A percentile compares a stretch with the other conserved stretches of the same genome.
Conservation (phyloP, 2,329 filamentous ascomycete genomes). For the Diaporthe sp. region DNA sequence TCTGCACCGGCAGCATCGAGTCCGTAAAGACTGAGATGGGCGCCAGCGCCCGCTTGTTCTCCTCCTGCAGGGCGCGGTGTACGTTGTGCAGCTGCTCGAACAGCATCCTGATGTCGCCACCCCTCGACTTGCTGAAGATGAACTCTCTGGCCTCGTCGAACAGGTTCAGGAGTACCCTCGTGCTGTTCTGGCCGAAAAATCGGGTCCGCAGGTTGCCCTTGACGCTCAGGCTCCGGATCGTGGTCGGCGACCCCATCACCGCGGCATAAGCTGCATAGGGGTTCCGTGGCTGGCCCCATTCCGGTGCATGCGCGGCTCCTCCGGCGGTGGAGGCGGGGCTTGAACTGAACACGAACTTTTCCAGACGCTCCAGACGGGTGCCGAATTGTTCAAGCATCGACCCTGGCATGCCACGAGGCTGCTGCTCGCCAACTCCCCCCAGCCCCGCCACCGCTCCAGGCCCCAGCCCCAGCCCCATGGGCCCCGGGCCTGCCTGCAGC, state of each 20-base stretch:
- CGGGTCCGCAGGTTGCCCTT: conserved; percentile 60
- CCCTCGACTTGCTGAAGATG: conserved; percentile 53
- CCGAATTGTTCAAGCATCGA: conserved; percentile 57
- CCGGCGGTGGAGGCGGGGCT: conserved; percentile 31
- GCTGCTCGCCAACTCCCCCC: conserved; percentile 30
- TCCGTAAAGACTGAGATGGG: conserved; percentile 68
- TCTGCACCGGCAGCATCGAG: conserved; percentile 67
- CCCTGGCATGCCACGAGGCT: conserved; percentile 37
- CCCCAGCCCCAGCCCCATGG: background rate
- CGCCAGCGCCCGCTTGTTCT: conserved; percentile 56
- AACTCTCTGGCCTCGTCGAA: conserved; percentile 66
- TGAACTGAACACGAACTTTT: conserved; percentile 54
- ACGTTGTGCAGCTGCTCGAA: conserved; percentile 58
- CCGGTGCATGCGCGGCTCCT: conserved; percentile 3
- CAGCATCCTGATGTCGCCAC: conserved; percentile 53
- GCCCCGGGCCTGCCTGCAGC: conserved; percentile 9
- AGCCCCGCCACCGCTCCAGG: background rate
- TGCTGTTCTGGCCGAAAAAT: conserved; percentile 64
- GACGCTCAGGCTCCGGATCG: conserved; percentile 61
- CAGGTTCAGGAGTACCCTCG: conserved; percentile 64
- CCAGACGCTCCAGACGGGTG: conserved; percentile 63
- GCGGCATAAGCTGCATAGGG: conserved; percentile 36
- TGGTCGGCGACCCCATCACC: conserved; percentile 47
- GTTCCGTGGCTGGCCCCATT: conserved; percentile 26
- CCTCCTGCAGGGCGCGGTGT: conserved; percentile 58